Conservation (phyloP, 768 basidiomycete species). For the Macrocybe gigantea region DNA sequence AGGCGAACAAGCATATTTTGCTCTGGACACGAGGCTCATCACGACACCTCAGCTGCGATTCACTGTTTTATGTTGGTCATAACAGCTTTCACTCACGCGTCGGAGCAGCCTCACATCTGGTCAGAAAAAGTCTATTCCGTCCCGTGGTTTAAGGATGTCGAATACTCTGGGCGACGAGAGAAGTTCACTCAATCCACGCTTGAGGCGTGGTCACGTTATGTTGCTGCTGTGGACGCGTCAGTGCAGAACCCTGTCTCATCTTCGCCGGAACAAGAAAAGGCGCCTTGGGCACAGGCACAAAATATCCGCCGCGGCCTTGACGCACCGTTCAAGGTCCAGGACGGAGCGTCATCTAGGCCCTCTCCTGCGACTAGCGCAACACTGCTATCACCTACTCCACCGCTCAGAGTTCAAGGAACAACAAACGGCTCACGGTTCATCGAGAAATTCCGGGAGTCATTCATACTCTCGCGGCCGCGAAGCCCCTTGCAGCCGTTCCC, state of each 20-base stretch:
- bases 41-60: constrained; percentile 30
- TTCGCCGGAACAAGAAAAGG: no score
- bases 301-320: constrained; percentile 52
- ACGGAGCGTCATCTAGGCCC: background rate
- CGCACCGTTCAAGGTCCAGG: constrained; percentile 35
- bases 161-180: background rate
- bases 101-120: constrained; percentile 46
- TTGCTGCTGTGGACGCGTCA: constrained; percentile 22
- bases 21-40: no score
- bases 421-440: constrained; percentile 32
- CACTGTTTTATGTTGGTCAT: constrained; percentile 54
- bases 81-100: constrained; percentile 38
- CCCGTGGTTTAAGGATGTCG: constrained; percentile 46
- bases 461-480: constrained; percentile 23
- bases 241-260: constrained; percentile 3
- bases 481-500: constrained; percentile 30
- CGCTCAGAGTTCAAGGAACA: constrained; percentile 23
- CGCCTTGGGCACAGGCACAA: constrained; percentile 41
- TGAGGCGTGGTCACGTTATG: constrained; percentile 8
- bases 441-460: constrained; percentile 32
- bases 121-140: constrained; percentile 40
- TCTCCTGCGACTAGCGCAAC: constrained; percentile 8
- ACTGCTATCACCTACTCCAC: constrained; percentile 20
- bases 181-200: constrained; percentile 2
- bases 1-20: no score